Evolutionary conservation across 1,284 basidiomycete genomes (phyloP).

Genomic region (Coriolopsis trogii): DNA sequence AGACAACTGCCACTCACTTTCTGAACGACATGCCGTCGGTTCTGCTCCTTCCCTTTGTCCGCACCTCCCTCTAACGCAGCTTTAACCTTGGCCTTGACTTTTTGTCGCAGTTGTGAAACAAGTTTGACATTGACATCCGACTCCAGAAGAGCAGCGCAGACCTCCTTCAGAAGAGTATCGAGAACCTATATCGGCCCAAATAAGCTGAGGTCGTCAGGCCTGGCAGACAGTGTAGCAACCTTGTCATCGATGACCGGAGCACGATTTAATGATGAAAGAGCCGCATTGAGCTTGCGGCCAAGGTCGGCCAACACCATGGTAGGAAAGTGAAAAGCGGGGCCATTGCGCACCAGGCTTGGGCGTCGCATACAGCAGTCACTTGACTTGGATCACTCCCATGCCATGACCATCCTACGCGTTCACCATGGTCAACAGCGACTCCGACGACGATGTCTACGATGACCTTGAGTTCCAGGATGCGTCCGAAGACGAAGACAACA

Average conservation of each 20-base stretch:
- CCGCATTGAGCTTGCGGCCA: constrained; percentile 91
- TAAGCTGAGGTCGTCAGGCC: constrained; percentile 15
- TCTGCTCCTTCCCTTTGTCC: constrained; percentile 81
- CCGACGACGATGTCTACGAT: constrained; percentile 62
- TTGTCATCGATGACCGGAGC: constrained; percentile 89
- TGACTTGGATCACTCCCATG: constrained; percentile 20
- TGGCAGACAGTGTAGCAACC: constrained; percentile 43
- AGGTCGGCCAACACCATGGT: constrained; percentile 96
- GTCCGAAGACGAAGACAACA: constrained; percentile 50
- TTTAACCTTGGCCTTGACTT: constrained; percentile 89
- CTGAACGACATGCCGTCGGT: constrained; percentile 86
- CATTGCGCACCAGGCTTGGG: constrained; percentile 5
- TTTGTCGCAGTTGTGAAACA: constrained; percentile 84
- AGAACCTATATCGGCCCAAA: constrained; percentile 65
- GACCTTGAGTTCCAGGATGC: constrained; percentile 50
- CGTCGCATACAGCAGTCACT: constrained; percentile 14
- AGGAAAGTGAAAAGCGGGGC: constrained; percentile 26
- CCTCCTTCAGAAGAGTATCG: constrained; percentile 93
- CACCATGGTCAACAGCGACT: constrained; percentile 61
- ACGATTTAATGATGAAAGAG: constrained; percentile 88
- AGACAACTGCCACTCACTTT: constrained; percentile 61
- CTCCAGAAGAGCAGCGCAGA: constrained; percentile 92
- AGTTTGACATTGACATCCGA: constrained; percentile 99
- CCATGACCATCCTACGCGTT: constrained; percentile 8
- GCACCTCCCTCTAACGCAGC: constrained; percentile 70